Base-by-base conservation (phyloP, 306 rosid species). In the Castanopsis chinensis region DNA sequence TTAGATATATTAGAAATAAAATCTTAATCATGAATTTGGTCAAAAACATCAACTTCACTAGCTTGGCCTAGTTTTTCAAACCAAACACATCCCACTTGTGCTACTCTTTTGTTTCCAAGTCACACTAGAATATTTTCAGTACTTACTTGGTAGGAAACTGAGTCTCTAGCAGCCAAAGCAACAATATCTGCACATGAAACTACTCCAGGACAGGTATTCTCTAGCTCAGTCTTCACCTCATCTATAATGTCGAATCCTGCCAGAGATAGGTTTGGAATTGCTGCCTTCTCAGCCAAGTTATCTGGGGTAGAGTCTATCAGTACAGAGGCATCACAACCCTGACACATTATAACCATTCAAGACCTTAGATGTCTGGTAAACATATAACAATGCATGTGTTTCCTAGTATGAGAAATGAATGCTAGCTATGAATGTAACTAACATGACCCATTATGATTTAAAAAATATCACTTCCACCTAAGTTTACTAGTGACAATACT, bases 161-260 rank as follows among this genome's bases (percentile, higher is more conserved):
- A 76, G 33, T 91, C 95, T 30, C 95, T 85, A 41, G 95, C 55
- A 0, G 90, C 87, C 81, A 87, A 76, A 49, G 95, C 54, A 5
- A 91, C 19, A 25, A 89, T 82, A 55, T 91, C 95, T 60, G 95
- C 92, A 79, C 95, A 89, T 53, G 96, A 89, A 21, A 91, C 93
- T 78, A 61, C 61, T 71, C 82, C 81, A 0, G 89, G 84, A 69
- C 96, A 89, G 35, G 75, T 53, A 4, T 73, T 76, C 75, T 91
- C 91, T 3, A 83, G 17, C 32, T 69, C 68, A 20, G 82, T 35
- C 21, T 88, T 88, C 18, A 88, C 81, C 13, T 73, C 80, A 8
- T 88, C 91, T 10, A 85, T 85, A 4, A 76, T 71, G 1, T 88
- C 79, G 13, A 83, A 88, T 3, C 89, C 91, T 58, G 41, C 37